These are phyloP conservation scores for Scleroderma citrinum DNA, from an alignment of 768 basidiomycete genomes.

Conservation along the genomic window DNA sequence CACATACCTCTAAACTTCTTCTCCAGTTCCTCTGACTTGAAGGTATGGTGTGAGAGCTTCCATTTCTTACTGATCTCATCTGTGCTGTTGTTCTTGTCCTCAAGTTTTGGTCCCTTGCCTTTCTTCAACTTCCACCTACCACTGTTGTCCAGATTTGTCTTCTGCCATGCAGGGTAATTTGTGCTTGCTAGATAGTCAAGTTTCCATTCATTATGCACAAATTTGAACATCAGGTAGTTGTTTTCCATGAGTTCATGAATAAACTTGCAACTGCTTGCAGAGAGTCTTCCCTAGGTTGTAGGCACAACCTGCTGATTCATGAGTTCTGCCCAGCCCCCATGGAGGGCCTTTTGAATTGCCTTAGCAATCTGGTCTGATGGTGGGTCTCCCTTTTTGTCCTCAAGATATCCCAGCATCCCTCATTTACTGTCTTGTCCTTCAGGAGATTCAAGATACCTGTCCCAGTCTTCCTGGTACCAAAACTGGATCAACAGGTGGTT, in stretches of 20 bases:
- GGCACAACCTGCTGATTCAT: neutral
- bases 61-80: neutral
- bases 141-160: neutral
- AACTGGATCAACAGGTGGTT: neutral
- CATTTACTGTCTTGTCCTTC: neutral
- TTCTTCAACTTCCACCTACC: neutral
- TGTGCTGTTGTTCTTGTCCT: too few relatives aligned
- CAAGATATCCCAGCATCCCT: neutral
- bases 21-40: neutral
- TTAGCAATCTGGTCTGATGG: neutral
- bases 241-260: neutral
- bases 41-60: neutral
- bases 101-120: neutral
- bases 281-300: neutral
- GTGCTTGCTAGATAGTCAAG: neutral
- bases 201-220: neutral
- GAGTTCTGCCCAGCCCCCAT: neutral
- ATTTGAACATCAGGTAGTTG: neutral
- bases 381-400: neutral
- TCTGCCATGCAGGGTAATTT: neutral
- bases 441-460: neutral
- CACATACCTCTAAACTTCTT: neutral
- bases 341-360: neutral
- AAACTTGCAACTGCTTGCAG: neutral
- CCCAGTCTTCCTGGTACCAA: neutral